A percentile compares a stretch with the other conserved stretches of the same genome.
phyloP scores from a whole-genome alignment of 495 filamentous ascomycete genomes.

The Filosporella fistucella region DNA sequence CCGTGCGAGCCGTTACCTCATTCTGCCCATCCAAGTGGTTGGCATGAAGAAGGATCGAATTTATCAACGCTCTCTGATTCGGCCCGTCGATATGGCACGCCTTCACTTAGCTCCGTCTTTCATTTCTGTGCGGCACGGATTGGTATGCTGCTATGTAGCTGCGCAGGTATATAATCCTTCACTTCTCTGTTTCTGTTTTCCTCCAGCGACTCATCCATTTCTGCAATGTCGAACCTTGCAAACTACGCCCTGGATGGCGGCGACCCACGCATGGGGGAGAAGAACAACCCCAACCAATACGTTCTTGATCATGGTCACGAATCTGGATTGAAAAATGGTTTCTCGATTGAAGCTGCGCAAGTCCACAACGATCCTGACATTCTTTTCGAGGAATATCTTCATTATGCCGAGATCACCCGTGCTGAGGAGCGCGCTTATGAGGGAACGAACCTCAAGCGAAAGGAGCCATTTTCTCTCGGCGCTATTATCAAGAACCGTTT shows the following conservation, averaged over 20 bases:
- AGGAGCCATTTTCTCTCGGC: constrained; percentile 22
- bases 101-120: not conserved
- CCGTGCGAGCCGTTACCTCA: not conserved
- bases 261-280: constrained; percentile 10
- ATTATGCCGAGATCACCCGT: constrained; percentile 41
- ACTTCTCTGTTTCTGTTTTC: not conserved
- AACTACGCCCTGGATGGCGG: constrained; percentile 17
- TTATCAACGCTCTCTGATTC: not conserved
- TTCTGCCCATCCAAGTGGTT: too few relatives aligned
- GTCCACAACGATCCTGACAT: constrained; percentile 11
- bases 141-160: not conserved
- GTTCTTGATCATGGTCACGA: constrained; percentile 14
- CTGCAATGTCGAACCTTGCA: constrained; percentile 4
- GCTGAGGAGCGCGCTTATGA: constrained; percentile 32
- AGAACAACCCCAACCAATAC: constrained; percentile 10
- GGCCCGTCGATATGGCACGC: not conserved
- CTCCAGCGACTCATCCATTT: not conserved
- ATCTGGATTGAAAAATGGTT: not conserved
- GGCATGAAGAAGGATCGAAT: not conserved
- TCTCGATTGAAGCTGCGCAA: constrained; percentile 7
- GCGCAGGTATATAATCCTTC: not conserved
- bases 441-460: constrained; percentile 11
- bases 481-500: constrained; percentile 20
- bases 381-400: constrained; percentile 38
- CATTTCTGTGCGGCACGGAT: too few relatives aligned